phyloP scores from a whole-genome alignment of 2,329 filamentous ascomycete genomes.

The Alternaria infectoria region DNA sequence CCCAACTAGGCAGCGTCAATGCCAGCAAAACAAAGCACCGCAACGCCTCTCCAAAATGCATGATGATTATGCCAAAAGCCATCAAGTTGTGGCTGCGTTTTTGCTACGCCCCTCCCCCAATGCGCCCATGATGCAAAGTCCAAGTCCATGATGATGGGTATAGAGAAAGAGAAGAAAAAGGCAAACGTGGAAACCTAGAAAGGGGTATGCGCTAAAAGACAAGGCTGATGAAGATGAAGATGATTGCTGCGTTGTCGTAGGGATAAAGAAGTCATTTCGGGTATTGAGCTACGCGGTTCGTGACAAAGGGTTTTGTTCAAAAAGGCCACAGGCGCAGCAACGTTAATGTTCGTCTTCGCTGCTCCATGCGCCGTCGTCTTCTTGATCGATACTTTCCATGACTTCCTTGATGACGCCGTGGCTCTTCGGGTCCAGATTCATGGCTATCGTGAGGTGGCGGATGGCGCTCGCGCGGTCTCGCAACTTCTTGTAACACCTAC shows the following conservation, averaged over 20 bases:
- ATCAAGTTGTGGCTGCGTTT: not conserved
- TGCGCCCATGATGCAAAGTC: constrained; percentile 1
- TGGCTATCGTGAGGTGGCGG: constrained; percentile 89
- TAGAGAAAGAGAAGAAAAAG: not conserved
- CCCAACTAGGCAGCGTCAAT: not conserved
- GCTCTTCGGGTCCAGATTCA: constrained; percentile 96
- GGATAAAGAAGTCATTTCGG: not conserved
- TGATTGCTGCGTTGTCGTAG: not conserved
- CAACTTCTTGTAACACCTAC: constrained; percentile 71
- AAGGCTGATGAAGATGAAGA: not conserved
- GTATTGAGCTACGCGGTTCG: not conserved
- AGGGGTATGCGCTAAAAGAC: constrained; percentile 3
- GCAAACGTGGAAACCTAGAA: not conserved
- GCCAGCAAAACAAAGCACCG: not conserved
- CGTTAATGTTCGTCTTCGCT: constrained; percentile 43
- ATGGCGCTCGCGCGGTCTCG: constrained; percentile 75
- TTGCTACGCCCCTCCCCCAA: not conserved
- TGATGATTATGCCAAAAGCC: not conserved
- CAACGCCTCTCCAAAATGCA: not conserved
- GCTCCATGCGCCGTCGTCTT: constrained; percentile 56
- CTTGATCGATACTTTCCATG: constrained; percentile 88
- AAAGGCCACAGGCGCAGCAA: not conserved
- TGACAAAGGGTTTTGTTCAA: not conserved
- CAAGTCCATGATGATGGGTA: constrained; percentile 1
- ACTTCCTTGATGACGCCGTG: constrained; percentile 94